Base-by-base conservation (phyloP, 75 land plant genomes). In the Ceratopteris richardii region DNA sequence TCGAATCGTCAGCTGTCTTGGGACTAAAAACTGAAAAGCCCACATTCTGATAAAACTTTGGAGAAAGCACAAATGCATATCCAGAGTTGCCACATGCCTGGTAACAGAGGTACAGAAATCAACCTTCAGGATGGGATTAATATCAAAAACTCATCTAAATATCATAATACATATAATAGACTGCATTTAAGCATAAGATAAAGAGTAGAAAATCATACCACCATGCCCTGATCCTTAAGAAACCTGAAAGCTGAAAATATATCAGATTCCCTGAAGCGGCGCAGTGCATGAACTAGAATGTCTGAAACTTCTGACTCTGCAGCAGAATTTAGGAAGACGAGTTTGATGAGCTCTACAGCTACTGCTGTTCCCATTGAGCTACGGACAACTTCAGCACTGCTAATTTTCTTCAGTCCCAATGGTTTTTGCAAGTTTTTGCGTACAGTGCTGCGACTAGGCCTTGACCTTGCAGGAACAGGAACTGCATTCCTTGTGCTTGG, bases 261-360 rank as follows among this genome's bases (percentile, higher is more conserved):
- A 66, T 95, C 92, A 70, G 70, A 60, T 62, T 90, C 92, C 25
- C 81, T 73, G 60, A 77, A 95, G 13, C 71, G 70, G 21, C 76
- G 69, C 25, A 95, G 59, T 48, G 87, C 94, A 66, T 75, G 78
- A 27, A 77, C 77, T 21, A 95, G 66, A 31, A 82, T 54, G 14
- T 58, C 61, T 25, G 85, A 86, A 27, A 84, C 71, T 65, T 71
- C 82, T 14, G 77, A 61, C 37, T 78, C 63, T 31, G 64, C 63
- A 24, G 91, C 68, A 13, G 72, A 69, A 58, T 77, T 90, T 42
- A 95, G 54, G 27, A 90, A 82, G 19, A 87, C 82, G 50, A 95
- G 71, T 54, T 95, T 95, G 50, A 86, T 76, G 22, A 90, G 82
- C 82, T 95, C 99, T 22, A 87, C 74, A n/a, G 99, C 99, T 71